phyloP scores from a whole-genome alignment of 129 eudicot species.

The Pulicaria dysenterica region DNA sequence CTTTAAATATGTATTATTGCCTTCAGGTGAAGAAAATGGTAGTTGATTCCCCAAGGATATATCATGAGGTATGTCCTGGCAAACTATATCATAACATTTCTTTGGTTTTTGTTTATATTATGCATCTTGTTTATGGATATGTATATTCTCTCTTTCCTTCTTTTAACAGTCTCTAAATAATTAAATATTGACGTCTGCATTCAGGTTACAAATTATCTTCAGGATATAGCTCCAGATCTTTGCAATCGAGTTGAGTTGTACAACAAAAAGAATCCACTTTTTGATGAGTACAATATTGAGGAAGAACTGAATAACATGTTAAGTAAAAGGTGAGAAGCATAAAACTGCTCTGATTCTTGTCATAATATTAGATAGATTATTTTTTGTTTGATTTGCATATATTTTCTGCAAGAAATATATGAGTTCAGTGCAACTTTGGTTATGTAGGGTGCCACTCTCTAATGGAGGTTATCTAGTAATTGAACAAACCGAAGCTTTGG shows the following conservation, averaged over 20 bases:
- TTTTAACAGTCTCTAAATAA: slow-evolving; percentile 8
- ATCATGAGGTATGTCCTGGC: slow-evolving; percentile 79
- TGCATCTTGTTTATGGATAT: not conserved
- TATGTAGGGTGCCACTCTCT: slow-evolving; percentile 75
- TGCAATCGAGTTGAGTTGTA: slow-evolving; percentile 86
- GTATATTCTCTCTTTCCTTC: not conserved
- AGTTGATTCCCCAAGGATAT: slow-evolving; percentile 97
- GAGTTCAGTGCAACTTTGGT: not conserved
- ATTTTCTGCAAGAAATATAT: not conserved
- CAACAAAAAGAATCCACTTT: slow-evolving; percentile 78
- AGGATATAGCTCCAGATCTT: slow-evolving; percentile 87
- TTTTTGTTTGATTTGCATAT: not conserved
- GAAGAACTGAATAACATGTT: slow-evolving; percentile 85
- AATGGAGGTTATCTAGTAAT: slow-evolving; percentile 97
- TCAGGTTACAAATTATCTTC: slow-evolving; percentile 96
- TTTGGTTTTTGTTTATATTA: not conserved
- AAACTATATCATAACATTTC: slow-evolving; percentile 4
- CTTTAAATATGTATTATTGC: slow-evolving; percentile 12
- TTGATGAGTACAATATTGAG: slow-evolving; percentile 88
- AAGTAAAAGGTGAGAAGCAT: slow-evolving; percentile 69
- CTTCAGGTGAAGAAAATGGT: slow-evolving; percentile 87
- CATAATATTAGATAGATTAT: not conserved
- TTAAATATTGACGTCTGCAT: slow-evolving; percentile 25
- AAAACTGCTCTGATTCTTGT: not conserved
- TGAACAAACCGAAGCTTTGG: slow-evolving; percentile 98